Conservation (phyloP, 805 yeast species). For the Candida anglica region DNA sequence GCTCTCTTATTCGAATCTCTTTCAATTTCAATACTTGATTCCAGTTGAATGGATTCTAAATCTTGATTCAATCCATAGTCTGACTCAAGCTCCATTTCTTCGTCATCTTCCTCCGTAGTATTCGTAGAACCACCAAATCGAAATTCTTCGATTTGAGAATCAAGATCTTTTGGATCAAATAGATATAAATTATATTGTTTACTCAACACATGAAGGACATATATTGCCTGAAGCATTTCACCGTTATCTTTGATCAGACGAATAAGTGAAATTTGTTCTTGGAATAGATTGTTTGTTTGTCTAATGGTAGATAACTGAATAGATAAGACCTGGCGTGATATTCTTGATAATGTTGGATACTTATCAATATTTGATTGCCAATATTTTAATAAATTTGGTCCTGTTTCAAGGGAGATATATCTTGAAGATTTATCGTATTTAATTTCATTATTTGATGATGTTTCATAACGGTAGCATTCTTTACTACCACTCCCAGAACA, state of each 20-base stretch:
- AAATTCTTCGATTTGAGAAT: slow-evolving; percentile 14
- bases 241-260: no score
- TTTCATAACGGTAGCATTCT: slow-evolving; percentile 23
- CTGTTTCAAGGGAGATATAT: slow-evolving; percentile 12
- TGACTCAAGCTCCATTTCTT: no score
- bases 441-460: slow-evolving; percentile 14
- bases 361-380: slow-evolving; percentile 15
- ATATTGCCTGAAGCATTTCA: slow-evolving; percentile 11
- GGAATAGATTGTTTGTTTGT: slow-evolving; percentile 10
- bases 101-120: no score
- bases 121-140: background rate
- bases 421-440: slow-evolving; percentile 5
- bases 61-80: no score
- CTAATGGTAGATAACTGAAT: slow-evolving; percentile 16
- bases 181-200: slow-evolving; percentile 11
- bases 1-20: background rate
- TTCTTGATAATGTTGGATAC: slow-evolving; percentile 11
- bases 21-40: no score
- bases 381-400: slow-evolving; percentile 12
- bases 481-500: slow-evolving; percentile 22
- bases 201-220: slow-evolving; percentile 13
- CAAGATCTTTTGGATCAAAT: slow-evolving; percentile 12
- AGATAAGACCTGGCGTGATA: slow-evolving; percentile 12
- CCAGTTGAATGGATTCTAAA: no score
- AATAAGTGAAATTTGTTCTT: no score